Base-by-base conservation (phyloP, 768 basidiomycete species). In the Leccinum barrowsii region DNA sequence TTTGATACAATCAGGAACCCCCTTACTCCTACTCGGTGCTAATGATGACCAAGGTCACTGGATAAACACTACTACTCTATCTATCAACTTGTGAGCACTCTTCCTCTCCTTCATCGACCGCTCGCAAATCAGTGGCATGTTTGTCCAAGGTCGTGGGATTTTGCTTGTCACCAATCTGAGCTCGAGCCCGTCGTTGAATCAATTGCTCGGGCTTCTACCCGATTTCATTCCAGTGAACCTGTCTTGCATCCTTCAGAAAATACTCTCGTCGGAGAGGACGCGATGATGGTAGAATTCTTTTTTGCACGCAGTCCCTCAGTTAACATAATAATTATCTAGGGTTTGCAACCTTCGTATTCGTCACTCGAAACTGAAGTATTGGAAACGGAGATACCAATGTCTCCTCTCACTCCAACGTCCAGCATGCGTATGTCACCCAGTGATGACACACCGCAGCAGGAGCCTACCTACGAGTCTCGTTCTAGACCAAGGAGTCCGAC, bases 1-100 rank as follows among this genome's bases (percentile, higher is more conserved):
- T 11, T 72, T 69, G 67, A 52, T 63, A 34, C 67, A 74, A 48
- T 72, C 63, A 15, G 68, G 68, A 52, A 64, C 64, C 4, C 72
- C 72, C 1, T 34, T 69, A 49, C 59, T 72, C 46, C 19, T 72
- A 19, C 61, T 72, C 2, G 62, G 64, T 40, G 40, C 28, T 26
- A 58, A 58, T 30, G 22, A 35, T 24, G 21, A 50, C 5, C 54
- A 53, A 3, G 58, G 64, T 22, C 30, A 12, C 24, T 74, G 71
- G 71, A 57, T 47, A 51, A 54, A 44, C 28, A 11, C 63, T 44
- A 64, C 61, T 21, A 63, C 63, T n/a, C 47, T 72, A 5, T 55
- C 12, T 7, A 21, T 72, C 8, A 57, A 65, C 50, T 10, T 67
- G 71, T 72, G 54, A 60, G 71, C 15, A 2, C 12, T 59, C 28